These are phyloP conservation scores for Reticulascus tulasneorum DNA, from an alignment of 2,329 filamentous ascomycete genomes.

Conservation along the genomic window DNA sequence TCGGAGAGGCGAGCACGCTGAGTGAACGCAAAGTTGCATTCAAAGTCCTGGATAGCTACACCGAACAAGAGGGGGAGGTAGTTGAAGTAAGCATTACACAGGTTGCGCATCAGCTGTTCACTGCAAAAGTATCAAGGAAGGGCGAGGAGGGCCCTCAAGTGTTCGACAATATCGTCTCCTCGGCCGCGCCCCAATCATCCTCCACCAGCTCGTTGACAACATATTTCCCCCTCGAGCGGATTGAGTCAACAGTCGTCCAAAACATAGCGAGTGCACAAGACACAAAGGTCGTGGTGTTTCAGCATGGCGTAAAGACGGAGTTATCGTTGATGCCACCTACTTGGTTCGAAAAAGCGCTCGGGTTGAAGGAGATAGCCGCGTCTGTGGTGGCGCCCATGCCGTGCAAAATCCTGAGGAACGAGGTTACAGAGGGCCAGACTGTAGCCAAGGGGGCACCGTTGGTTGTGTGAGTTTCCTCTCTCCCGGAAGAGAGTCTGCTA, in stretches of 20 bases:
- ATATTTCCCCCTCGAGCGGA: conserved; percentile 77
- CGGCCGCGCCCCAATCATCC: conserved; percentile 24
- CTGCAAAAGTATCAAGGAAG: conserved; percentile 40
- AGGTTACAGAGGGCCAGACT: conserved; percentile 74
- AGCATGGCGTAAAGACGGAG: conserved; percentile 57
- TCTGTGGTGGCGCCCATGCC: conserved; percentile 94
- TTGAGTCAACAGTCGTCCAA: conserved; percentile 73
- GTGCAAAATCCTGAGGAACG: conserved; percentile 89
- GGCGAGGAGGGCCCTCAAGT: conserved; percentile 31
- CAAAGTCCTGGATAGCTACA: conserved; percentile 56
- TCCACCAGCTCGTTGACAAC: conserved; percentile 50
- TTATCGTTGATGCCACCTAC: conserved; percentile 56
- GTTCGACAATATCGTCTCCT: conserved; percentile 43
- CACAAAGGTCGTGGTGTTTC: conserved; percentile 73
- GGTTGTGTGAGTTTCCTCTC: conserved; percentile 61
- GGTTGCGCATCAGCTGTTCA: conserved; percentile 42
- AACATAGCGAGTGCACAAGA: conserved; percentile 45
- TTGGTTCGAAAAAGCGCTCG: conserved; percentile 87
- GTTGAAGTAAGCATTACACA: conserved; percentile 49
- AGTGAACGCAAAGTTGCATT: conserved; percentile 46
- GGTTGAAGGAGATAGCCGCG: conserved; percentile 73
- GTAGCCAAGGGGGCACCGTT: conserved; percentile 85
- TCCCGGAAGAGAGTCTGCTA: neutral
- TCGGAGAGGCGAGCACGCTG: conserved; percentile 39
- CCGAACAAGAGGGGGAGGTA: conserved; percentile 60